Evolutionary conservation across 169 alveolate species (phyloP).

Genomic region (Eimeria praecox): DNA sequence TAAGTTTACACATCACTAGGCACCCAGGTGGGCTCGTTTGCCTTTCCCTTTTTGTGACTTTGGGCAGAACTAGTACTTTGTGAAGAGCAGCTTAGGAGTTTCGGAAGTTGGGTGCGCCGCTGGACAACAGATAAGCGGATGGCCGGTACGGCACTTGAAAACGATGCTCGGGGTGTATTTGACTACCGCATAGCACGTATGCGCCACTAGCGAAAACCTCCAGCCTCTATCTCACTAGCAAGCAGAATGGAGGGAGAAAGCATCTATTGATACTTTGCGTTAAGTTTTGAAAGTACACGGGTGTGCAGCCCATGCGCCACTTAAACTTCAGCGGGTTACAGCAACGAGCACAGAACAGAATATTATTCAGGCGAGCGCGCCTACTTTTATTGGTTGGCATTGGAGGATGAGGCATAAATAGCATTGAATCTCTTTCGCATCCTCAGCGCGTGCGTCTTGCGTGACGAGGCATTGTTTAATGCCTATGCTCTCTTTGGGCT

Average conservation of each 20-base stretch:
- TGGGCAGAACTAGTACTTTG: neutral
- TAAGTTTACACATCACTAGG: neutral
- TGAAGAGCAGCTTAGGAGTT: neutral
- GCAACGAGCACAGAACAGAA: neutral
- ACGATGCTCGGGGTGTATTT: neutral
- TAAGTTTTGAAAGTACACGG: no score
- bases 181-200: neutral
- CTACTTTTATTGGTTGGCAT: neutral
- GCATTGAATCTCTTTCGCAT: neutral
- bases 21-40: neutral
- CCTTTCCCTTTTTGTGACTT: neutral
- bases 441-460: neutral
- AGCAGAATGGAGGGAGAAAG: neutral
- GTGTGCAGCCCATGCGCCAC: no score
- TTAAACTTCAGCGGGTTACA: neutral
- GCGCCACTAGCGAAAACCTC: neutral
- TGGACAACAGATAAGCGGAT: neutral
- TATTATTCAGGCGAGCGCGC: neutral
- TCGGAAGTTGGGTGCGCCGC: no score
- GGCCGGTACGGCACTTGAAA: neutral
- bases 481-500: neutral
- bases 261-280: neutral
- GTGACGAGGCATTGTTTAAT: neutral
- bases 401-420: neutral
- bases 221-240: neutral